These are phyloP conservation scores for Magnaporthiopsis incrustans DNA, from an alignment of 2,329 filamentous ascomycete genomes.

Conservation along the genomic window DNA sequence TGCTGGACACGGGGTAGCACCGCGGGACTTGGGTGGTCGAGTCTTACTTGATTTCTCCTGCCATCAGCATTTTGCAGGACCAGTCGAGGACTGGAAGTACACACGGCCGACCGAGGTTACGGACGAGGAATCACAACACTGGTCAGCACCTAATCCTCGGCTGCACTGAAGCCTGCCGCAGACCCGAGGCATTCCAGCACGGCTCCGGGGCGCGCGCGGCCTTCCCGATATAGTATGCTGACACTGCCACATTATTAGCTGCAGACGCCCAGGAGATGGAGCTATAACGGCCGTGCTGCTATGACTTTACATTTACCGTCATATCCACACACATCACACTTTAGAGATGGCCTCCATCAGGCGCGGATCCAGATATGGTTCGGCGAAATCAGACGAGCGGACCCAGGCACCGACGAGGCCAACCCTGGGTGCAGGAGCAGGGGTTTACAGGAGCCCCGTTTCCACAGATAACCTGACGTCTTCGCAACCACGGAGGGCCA, in stretches of 20 bases:
- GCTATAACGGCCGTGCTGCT: conserved; percentile 1
- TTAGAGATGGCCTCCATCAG: conserved; percentile 4
- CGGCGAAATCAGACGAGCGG: conserved; percentile 14
- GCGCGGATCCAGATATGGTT: background rate
- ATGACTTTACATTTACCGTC: background rate
- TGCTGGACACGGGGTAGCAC: conserved; percentile 1
- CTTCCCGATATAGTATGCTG: background rate
- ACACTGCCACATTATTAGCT: background rate
- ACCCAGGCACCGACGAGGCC: conserved; percentile 10
- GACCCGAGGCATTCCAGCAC: background rate
- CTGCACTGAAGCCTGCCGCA: background rate
- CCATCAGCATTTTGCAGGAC: background rate
- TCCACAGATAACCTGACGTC: conserved; percentile 19
- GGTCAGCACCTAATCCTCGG: conserved; percentile 4
- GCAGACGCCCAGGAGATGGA: background rate
- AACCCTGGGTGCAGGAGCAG: conserved; percentile 20
- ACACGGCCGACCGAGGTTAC: background rate
- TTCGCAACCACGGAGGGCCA: conserved; percentile 2
- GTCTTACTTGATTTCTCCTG: background rate
- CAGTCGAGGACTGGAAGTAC: background rate
- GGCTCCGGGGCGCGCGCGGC: background rate
- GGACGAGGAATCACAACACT: background rate
- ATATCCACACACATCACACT: background rate
- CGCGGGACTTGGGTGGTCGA: background rate
- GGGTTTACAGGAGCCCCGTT: conserved; percentile 19